These are phyloP conservation scores for Salvia miltiorrhiza DNA, from an alignment of 257 asterid species.

Conservation along the genomic window DNA sequence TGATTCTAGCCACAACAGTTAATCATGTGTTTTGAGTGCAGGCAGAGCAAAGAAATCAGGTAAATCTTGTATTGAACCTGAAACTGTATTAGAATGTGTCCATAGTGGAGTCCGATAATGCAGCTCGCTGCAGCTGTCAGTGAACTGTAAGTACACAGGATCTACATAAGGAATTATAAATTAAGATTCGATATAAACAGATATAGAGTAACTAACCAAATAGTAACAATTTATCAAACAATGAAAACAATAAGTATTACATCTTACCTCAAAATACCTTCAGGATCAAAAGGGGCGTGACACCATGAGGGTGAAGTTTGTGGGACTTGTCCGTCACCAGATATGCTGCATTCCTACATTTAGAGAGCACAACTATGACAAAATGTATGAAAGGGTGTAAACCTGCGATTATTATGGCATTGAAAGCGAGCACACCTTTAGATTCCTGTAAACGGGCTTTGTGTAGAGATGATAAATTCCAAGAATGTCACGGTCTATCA, in stretches of 20 bases:
- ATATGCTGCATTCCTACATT: constrained; percentile 58
- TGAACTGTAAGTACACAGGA: constrained; percentile 51
- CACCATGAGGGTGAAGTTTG: constrained; percentile 58
- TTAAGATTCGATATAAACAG: constrained; percentile 9
- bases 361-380: constrained; percentile 5
- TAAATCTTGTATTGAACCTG: constrained; percentile 39
- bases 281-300: constrained; percentile 83
- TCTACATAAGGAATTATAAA: constrained; percentile 18
- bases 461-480: constrained; percentile 68
- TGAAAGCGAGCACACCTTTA: constrained; percentile 47
- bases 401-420: constrained; percentile 9
- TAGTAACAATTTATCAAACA: background rate
- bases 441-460: constrained; percentile 72
- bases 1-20: background rate
- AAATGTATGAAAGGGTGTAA: constrained; percentile 12
- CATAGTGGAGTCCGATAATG: constrained; percentile 83
- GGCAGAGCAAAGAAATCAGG: background rate
- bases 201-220: background rate
- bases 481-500: constrained; percentile 75
- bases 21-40: background rate
- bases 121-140: constrained; percentile 71
- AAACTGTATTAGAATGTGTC: constrained; percentile 63
- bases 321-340: constrained; percentile 43
- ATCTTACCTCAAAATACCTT: constrained; percentile 80
- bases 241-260: background rate